Conservation (phyloP, 176 grass and related monocot species). For the Juncus inflexus region DNA sequence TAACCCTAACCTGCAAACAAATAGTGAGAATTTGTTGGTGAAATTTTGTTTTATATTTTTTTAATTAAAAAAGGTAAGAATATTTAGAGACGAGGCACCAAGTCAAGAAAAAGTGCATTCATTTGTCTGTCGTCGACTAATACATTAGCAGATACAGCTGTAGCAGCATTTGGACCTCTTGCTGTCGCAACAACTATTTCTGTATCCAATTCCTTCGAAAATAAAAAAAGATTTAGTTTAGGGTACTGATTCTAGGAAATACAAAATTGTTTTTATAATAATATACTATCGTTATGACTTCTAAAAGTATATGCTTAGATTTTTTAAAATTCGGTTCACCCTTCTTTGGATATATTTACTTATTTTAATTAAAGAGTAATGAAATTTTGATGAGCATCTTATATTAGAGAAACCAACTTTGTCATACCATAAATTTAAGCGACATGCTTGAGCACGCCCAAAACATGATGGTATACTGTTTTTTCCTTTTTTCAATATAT, state of each 20-base stretch:
- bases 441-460: no score
- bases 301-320: neutral
- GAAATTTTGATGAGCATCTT: no score
- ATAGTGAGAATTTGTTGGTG: neutral
- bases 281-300: neutral
- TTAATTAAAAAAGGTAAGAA: neutral
- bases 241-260: conserved; percentile 3
- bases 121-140: conserved; percentile 80
- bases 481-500: no score
- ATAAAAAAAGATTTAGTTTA: conserved; percentile 19
- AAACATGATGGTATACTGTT: no score
- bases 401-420: no score
- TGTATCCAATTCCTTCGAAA: conserved; percentile 75
- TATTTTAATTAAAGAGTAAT: no score
- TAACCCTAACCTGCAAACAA: conserved; percentile 78
- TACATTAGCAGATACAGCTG: conserved; percentile 82
- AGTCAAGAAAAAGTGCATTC: conserved; percentile 96
- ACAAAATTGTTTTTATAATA: neutral
- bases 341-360: neutral
- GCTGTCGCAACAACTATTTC: conserved; percentile 81
- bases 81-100: conserved; percentile 48
- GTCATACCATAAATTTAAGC: no score
- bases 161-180: conserved; percentile 47
- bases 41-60: neutral
- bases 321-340: neutral